These are phyloP conservation scores for Zymoseptoria passerinii DNA, from an alignment of 2,329 filamentous ascomycete species.

Conservation along the genomic window DNA sequence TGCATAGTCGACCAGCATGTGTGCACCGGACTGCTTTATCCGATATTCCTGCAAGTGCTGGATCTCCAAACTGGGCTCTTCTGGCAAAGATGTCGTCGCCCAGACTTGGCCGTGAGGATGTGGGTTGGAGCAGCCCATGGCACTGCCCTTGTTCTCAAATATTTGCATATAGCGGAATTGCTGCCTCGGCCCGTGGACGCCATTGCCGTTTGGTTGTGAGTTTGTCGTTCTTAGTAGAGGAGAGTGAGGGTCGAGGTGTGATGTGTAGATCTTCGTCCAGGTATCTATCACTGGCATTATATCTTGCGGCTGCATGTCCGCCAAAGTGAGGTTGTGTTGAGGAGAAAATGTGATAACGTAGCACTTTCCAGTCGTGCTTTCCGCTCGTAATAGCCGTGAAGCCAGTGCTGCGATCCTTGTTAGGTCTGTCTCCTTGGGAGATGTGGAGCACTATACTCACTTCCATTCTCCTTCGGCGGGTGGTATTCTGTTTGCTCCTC, in stretches of 20 bases:
- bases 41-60: constrained; percentile 71
- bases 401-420: constrained; percentile 51
- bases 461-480: constrained; percentile 41
- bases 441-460: constrained; percentile 29
- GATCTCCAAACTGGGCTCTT: constrained; percentile 77
- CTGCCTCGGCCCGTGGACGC: constrained; percentile 50
- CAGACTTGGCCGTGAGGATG: constrained; percentile 96
- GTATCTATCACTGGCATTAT: constrained; percentile 79
- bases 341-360: constrained; percentile 94
- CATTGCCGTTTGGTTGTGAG: constrained; percentile 31
- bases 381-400: constrained; percentile 67
- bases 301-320: constrained; percentile 69
- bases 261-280: constrained; percentile 84
- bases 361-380: constrained; percentile 87
- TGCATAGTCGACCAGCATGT: constrained; percentile 81
- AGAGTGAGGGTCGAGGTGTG: constrained; percentile 66
- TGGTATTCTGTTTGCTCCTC: constrained; percentile 79
- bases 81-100: constrained; percentile 84
- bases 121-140: constrained; percentile 98
- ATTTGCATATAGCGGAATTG: constrained; percentile 98
- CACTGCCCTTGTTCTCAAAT: constrained; percentile 95
- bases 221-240: constrained; percentile 48
- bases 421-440: neutral
- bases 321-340: constrained; percentile 82
- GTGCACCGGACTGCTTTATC: constrained; percentile 59